phyloP scores from a whole-genome alignment of 495 filamentous ascomycete species.

The Stereocaulon alpinum region DNA sequence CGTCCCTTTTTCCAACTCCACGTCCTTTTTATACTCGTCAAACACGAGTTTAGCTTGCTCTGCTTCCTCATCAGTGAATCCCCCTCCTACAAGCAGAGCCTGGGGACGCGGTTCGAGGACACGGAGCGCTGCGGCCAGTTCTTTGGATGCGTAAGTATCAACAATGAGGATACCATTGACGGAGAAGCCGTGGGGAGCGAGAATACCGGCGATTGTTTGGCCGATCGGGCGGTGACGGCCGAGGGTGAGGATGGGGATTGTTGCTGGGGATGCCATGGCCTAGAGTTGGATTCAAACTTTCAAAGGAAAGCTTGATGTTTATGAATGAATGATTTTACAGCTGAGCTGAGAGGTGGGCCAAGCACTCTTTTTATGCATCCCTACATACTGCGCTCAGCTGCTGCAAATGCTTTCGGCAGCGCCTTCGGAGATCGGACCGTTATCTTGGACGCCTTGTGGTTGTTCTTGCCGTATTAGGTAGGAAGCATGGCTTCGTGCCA shows the following conservation, averaged over 20 bases:
- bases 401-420: too few relatives aligned
- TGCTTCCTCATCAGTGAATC: not conserved
- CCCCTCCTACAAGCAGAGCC: not conserved
- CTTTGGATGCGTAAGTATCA: not conserved
- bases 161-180: slow-evolving; percentile 3
- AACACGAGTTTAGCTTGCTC: not conserved
- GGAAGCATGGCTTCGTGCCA: too few relatives aligned
- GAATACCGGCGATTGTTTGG: not conserved
- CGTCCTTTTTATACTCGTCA: slow-evolving; percentile 5
- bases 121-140: not conserved
- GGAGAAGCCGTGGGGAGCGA: not conserved
- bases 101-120: not conserved
- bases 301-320: not conserved
- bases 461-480: too few relatives aligned
- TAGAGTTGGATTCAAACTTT: not conserved
- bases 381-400: too few relatives aligned
- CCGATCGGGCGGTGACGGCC: not conserved
- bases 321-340: not conserved
- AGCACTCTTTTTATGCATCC: too few relatives aligned
- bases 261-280: not conserved
- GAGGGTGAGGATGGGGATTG: not conserved
- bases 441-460: too few relatives aligned
- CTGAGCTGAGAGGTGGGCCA: too few relatives aligned
- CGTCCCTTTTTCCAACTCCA: not conserved
- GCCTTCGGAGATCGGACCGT: too few relatives aligned